Conservation (phyloP, 495 filamentous ascomycete genomes). For the Daldinia childiae region DNA sequence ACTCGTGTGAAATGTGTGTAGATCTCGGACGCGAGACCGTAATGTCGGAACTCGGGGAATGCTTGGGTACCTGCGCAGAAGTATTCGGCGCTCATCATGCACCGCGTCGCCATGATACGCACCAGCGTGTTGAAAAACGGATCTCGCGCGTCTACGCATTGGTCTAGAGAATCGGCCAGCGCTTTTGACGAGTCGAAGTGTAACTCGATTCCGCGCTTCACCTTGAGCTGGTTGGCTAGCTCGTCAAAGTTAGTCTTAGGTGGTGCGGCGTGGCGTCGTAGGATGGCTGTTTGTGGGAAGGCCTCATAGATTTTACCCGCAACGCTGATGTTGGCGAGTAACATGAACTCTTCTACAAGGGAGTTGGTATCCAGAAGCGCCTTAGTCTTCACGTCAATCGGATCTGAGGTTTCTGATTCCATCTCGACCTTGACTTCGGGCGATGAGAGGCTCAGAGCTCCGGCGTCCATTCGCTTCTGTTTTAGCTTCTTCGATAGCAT, state of each 20-base stretch:
- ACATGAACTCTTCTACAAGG: constrained; percentile 98
- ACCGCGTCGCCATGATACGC: constrained; percentile 95
- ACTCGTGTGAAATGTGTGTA: constrained; percentile 98
- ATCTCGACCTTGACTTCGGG: constrained; percentile 94
- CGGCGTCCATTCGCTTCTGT: constrained; percentile 94
- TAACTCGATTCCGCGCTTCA: constrained; percentile 81
- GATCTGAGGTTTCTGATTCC: constrained; percentile 94
- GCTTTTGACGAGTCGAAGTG: constrained; percentile 86
- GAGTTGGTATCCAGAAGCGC: constrained; percentile 94
- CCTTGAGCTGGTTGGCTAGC: constrained; percentile 84
- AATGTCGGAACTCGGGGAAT: constrained; percentile 94
- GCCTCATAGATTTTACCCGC: constrained; percentile 85
- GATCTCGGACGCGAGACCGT: constrained; percentile 93
- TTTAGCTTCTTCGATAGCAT: constrained; percentile 92
- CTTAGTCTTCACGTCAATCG: constrained; percentile 95
- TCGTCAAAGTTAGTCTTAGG: constrained; percentile 97
- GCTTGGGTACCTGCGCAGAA: constrained; percentile 93
- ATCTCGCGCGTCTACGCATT: constrained; percentile 79
- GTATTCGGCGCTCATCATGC: constrained; percentile 99
- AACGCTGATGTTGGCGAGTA: constrained; percentile 95
- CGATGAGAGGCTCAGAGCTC: constrained; percentile 91
- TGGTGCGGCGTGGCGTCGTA: constrained; percentile 89
- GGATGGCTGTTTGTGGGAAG: constrained; percentile 93
- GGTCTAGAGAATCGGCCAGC: constrained; percentile 88
- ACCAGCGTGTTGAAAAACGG: constrained; percentile 99